phyloP scores from a whole-genome alignment of 2,329 filamentous ascomycete genomes.

The Penicillium sp. region DNA sequence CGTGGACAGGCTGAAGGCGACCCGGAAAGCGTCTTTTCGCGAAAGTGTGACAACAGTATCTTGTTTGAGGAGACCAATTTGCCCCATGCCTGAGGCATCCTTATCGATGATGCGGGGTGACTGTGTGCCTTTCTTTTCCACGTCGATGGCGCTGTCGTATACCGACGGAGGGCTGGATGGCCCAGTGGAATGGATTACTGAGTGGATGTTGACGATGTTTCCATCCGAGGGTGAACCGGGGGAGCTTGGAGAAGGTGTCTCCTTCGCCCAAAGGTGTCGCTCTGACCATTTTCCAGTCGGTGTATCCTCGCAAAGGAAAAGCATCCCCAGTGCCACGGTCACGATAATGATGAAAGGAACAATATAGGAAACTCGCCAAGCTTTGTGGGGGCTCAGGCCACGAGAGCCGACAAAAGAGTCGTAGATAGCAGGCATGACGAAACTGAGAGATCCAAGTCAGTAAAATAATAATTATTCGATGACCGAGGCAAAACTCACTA shows the following conservation, averaged over 20 bases:
- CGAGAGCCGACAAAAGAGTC: slow-evolving; percentile 69
- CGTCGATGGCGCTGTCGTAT: slow-evolving; percentile 25
- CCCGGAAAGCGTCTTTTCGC: slow-evolving; percentile 61
- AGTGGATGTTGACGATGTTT: slow-evolving; percentile 37
- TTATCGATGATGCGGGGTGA: slow-evolving; percentile 29
- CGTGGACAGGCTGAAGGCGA: slow-evolving; percentile 66
- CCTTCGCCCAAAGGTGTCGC: slow-evolving; percentile 62
- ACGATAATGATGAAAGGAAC: slow-evolving; percentile 80
- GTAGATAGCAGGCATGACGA: slow-evolving; percentile 89
- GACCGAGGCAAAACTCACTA: slow-evolving; percentile 53
- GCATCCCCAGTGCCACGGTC: slow-evolving; percentile 66
- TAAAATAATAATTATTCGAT: not conserved
- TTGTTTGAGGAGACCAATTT: slow-evolving; percentile 54
- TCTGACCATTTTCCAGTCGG: slow-evolving; percentile 82
- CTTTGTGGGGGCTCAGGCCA: slow-evolving; percentile 66
- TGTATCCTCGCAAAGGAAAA: slow-evolving; percentile 78
- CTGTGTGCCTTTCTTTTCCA: slow-evolving; percentile 39
- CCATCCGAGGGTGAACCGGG: slow-evolving; percentile 24
- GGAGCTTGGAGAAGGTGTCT: slow-evolving; percentile 26
- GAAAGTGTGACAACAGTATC: slow-evolving; percentile 69
- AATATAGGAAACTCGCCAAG: slow-evolving; percentile 85
- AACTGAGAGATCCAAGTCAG: slow-evolving; percentile 45
- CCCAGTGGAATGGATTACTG: slow-evolving; percentile 26
- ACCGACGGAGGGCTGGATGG: slow-evolving; percentile 31
- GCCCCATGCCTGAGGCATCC: slow-evolving; percentile 52